These are phyloP conservation scores for Vicia faba DNA, from an alignment of 306 rosid species.

Conservation along the genomic window DNA sequence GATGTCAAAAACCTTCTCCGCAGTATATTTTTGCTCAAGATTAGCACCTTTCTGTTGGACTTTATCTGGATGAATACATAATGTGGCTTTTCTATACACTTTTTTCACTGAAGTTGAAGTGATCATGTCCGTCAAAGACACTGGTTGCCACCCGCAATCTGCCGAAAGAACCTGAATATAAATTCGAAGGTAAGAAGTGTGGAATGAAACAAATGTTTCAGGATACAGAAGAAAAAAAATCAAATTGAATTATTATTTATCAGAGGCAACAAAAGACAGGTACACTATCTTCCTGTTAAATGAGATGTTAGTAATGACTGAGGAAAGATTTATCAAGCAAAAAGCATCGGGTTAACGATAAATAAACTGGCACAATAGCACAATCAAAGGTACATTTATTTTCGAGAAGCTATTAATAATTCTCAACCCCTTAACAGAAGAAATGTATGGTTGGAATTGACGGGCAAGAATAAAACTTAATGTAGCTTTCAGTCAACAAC, in stretches of 20 bases:
- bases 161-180: conserved; percentile 78
- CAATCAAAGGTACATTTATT: conserved; percentile 10
- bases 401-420: conserved; percentile 11
- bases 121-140: conserved; percentile 75
- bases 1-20: conserved; percentile 93
- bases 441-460: conserved; percentile 17
- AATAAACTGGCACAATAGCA: conserved; percentile 14
- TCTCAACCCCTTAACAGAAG: conserved; percentile 3
- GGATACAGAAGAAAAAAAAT: not conserved
- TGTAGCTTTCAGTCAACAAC: conserved; percentile 12
- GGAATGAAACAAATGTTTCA: conserved; percentile 19
- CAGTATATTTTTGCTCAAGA: conserved; percentile 73
- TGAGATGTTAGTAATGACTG: conserved; percentile 9
- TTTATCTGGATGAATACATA: conserved; percentile 88
- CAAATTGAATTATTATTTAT: not conserved
- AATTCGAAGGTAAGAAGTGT: conserved; percentile 37
- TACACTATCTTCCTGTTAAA: conserved; percentile 16
- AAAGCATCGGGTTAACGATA: conserved; percentile 11
- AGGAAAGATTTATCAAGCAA: conserved; percentile 18
- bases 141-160: conserved; percentile 80
- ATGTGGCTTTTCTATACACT: conserved; percentile 74
- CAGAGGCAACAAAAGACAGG: not conserved
- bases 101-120: conserved; percentile 76
- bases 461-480: not conserved
- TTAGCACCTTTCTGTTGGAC: conserved; percentile 89